Evolutionary conservation across 768 basidiomycete genomes (phyloP).

Genomic region (Sporobolomyces roseus): DNA sequence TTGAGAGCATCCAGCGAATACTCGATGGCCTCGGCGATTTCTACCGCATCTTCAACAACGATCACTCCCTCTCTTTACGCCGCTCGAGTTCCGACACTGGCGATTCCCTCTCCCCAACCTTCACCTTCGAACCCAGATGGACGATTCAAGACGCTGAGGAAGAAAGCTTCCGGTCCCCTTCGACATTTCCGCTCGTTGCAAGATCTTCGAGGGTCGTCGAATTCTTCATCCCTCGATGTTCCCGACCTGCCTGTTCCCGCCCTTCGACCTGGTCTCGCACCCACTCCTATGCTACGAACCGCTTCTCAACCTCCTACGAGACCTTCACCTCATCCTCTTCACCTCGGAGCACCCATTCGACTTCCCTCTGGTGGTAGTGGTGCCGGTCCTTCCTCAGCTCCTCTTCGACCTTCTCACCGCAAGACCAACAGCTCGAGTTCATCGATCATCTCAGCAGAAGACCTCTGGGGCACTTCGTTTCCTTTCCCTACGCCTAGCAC

Average conservation of each 20-base stretch:
- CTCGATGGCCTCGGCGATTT: no score
- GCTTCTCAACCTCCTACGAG: constrained; percentile 13
- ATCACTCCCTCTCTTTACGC: constrained; percentile 8
- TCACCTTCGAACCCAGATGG: not conserved
- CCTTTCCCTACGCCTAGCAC: no score
- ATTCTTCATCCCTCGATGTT: not conserved
- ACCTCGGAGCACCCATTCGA: not conserved
- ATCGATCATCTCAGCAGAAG: constrained; percentile 25
- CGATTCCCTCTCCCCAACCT: not conserved
- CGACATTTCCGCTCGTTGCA: constrained; percentile 35
- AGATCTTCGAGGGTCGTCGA: constrained; percentile 22
- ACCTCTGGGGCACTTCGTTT: constrained; percentile 31
- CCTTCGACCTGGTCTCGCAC: not conserved
- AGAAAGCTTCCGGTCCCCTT: constrained; percentile 19
- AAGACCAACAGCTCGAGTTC: constrained; percentile 17
- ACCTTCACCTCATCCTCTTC: not conserved
- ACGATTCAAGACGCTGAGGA: constrained; percentile 3
- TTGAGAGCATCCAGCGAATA: not conserved
- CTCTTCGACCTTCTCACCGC: not conserved
- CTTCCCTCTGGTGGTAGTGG: no score
- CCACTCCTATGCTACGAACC: constrained; percentile 11
- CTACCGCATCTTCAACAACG: constrained; percentile 8
- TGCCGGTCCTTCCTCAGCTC: not conserved
- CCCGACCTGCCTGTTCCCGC: constrained; percentile 18
- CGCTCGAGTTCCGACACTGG: not conserved